Conservation (phyloP, 805 yeast genomes). For the Candida anglica region DNA sequence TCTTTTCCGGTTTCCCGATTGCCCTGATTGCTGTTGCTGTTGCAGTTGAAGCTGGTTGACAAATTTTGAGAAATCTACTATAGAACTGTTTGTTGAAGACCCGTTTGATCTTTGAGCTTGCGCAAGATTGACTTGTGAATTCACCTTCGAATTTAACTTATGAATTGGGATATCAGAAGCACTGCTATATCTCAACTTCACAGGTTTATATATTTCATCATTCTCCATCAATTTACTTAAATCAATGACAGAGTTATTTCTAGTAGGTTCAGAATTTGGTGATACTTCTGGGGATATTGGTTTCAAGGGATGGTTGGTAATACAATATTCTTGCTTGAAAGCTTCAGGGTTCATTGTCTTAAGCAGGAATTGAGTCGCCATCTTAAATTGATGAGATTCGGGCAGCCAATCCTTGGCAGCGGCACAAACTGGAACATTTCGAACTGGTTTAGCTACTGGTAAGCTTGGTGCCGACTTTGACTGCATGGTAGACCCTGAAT, state of each 20-base stretch:
- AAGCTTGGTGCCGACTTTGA: neutral
- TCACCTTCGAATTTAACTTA: conserved; percentile 34
- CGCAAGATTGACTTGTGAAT: conserved; percentile 34
- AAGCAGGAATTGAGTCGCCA: conserved; percentile 30
- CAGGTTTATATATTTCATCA: conserved; percentile 34
- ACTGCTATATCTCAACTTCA: conserved; percentile 34
- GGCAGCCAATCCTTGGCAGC: conserved; percentile 41
- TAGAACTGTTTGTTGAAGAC: conserved; percentile 19
- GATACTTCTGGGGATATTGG: conserved; percentile 41
- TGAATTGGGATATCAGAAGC: conserved; percentile 37
- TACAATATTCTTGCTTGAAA: conserved; percentile 27
- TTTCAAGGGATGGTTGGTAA: conserved; percentile 26
- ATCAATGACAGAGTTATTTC: conserved; percentile 38
- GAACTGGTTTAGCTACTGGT: conserved; percentile 7
- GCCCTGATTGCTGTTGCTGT: neutral
- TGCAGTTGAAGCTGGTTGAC: conserved; percentile 2
- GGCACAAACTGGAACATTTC: conserved; percentile 29
- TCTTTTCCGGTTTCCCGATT: conserved; percentile 13
- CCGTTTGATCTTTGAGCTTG: conserved; percentile 13
- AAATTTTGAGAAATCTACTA: conserved; percentile 19
- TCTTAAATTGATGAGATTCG: conserved; percentile 17
- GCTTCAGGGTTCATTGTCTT: conserved; percentile 36
- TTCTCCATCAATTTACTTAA: conserved; percentile 29
- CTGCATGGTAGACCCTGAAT: conserved; percentile 5
- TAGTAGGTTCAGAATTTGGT: conserved; percentile 38